Conservation (phyloP, 352 stramenopile genomes). For the Peronospora belbahrii region DNA sequence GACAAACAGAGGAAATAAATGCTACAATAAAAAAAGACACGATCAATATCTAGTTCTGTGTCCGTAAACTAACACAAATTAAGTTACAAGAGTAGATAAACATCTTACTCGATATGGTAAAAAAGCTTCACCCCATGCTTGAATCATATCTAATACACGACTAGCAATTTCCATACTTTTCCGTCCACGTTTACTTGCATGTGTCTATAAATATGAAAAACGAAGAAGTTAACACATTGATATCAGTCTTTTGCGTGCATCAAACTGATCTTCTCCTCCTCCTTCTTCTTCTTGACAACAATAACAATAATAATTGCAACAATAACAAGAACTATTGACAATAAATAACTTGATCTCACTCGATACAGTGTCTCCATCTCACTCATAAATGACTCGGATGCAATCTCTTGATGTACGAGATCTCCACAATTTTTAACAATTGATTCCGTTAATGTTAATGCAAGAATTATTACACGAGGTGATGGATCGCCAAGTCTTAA, state of each 20-base stretch:
- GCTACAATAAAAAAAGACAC: no score
- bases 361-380: constrained; percentile 70
- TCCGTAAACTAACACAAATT: no score
- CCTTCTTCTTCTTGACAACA: no score
- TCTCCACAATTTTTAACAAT: constrained; percentile 74
- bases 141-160: constrained; percentile 66
- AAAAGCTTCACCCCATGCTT: constrained; percentile 79
- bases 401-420: constrained; percentile 63
- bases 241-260: no score
- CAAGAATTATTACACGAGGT: constrained; percentile 50
- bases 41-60: constrained; percentile 1
- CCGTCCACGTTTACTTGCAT: constrained; percentile 55
- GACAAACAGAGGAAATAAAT: constrained; percentile 71
- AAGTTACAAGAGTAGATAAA: no score
- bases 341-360: constrained; percentile 28
- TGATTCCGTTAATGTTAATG: constrained; percentile 58
- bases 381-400: constrained; percentile 57
- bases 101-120: constrained; percentile 45
- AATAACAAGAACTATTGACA: background rate
- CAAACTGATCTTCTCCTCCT: no score
- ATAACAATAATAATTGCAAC: constrained; percentile 1
- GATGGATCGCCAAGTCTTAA: constrained; percentile 60
- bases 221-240: no score
- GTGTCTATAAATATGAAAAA: constrained; percentile 28
- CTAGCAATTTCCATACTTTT: constrained; percentile 68